A percentile compares a stretch with the other conserved stretches of the same genome.
Evolutionary conservation across 306 rosid genomes (phyloP).

Genomic region (Cucumis cinereus): DNA sequence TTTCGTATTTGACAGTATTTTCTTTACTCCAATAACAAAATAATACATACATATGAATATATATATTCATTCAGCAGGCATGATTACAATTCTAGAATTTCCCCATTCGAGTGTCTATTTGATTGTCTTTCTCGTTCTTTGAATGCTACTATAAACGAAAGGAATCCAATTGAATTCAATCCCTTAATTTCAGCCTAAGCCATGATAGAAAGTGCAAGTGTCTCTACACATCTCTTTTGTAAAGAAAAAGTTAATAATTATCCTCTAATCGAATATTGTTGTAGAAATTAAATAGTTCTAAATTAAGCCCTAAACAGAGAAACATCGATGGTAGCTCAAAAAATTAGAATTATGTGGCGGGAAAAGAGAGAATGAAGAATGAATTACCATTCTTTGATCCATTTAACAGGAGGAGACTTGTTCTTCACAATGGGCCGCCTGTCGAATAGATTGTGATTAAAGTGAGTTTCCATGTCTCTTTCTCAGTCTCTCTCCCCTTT

Average conservation of each 20-base stretch:
- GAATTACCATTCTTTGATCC: slow-evolving; percentile 10
- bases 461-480: slow-evolving; percentile 3
- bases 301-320: not conserved
- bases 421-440: slow-evolving; percentile 8
- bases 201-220: not conserved
- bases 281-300: not conserved
- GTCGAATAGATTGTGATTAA: not conserved
- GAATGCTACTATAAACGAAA: not conserved
- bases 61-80: not conserved
- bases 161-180: not conserved
- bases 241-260: not conserved
- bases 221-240: not conserved
- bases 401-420: slow-evolving; percentile 4
- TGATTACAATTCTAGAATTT: too few relatives aligned
- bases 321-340: not conserved
- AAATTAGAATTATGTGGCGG: not conserved
- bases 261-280: not conserved
- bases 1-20: not conserved
- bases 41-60: too few relatives aligned
- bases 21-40: not conserved
- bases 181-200: not conserved
- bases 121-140: not conserved
- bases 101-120: not conserved
- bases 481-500: not conserved
- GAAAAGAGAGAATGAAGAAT: not conserved